phyloP scores from a whole-genome alignment of 179 eudicot genomes.

The Silene vulgaris region DNA sequence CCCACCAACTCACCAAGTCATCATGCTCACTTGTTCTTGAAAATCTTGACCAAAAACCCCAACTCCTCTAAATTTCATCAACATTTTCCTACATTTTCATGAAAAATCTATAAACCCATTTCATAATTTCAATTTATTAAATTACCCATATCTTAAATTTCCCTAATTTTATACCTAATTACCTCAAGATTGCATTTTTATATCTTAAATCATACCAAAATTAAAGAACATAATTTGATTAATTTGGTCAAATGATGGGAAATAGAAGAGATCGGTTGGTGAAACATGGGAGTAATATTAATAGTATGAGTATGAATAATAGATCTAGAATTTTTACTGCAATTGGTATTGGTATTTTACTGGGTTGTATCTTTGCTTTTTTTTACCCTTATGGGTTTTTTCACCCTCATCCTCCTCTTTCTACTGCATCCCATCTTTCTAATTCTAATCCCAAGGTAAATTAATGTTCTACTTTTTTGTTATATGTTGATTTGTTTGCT shows the following conservation, averaged over 20 bases:
- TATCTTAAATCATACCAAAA: too few relatives aligned
- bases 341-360: constrained; percentile 50
- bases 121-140: background rate
- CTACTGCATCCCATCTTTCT: constrained; percentile 35
- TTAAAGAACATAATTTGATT: background rate
- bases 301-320: constrained; percentile 22
- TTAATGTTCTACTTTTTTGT: too few relatives aligned
- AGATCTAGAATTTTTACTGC: constrained; percentile 56
- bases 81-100: background rate
- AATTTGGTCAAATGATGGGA: constrained; percentile 29
- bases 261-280: constrained; percentile 57
- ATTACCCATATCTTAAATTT: background rate
- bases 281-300: constrained; percentile 24
- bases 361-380: constrained; percentile 73
- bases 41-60: background rate
- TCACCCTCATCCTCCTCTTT: constrained; percentile 27
- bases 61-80: background rate
- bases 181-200: too few relatives aligned
- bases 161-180: background rate
- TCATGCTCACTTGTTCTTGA: background rate
- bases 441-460: background rate
- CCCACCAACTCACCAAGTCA: background rate
- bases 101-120: too few relatives aligned
- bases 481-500: constrained; percentile 15
- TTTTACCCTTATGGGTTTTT: constrained; percentile 67